These are phyloP conservation scores for Geum urbanum DNA, from an alignment of 306 rosid genomes.

Conservation along the genomic window DNA sequence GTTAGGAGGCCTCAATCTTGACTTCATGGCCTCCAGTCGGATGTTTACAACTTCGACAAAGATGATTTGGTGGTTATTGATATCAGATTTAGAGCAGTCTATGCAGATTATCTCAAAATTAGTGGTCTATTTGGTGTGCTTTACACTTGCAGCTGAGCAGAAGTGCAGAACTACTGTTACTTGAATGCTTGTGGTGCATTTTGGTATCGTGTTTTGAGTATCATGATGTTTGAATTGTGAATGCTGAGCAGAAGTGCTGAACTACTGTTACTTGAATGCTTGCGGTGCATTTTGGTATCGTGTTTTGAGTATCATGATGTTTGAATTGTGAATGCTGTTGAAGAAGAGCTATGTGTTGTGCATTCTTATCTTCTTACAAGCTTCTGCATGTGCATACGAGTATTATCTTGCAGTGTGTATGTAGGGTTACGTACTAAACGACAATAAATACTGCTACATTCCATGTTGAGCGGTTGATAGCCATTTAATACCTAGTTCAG, in stretches of 20 bases:
- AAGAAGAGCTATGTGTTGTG: neutral
- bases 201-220: neutral
- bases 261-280: neutral
- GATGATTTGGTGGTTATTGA: neutral
- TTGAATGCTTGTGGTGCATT: constrained; percentile 1
- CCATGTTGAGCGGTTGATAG: neutral
- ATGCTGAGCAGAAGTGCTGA: constrained; percentile 5
- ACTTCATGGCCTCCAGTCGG: neutral
- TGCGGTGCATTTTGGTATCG: neutral
- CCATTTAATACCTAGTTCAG: neutral
- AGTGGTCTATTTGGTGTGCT: neutral
- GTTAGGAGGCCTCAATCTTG: neutral
- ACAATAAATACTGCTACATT: neutral
- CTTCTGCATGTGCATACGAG: constrained; percentile 1
- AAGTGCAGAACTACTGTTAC: constrained; percentile 4
- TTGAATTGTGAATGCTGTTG: constrained; percentile 3
- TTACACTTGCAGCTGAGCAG: constrained; percentile 2
- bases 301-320: neutral
- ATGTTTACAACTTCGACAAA: neutral
- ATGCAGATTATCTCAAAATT: neutral
- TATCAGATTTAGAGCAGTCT: neutral
- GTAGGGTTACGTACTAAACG: neutral
- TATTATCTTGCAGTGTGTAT: neutral
- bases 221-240: neutral
- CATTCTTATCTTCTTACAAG: constrained; percentile 1